phyloP scores from a whole-genome alignment of 2,329 filamentous ascomycete genomes.

The Penicillium paneum region DNA sequence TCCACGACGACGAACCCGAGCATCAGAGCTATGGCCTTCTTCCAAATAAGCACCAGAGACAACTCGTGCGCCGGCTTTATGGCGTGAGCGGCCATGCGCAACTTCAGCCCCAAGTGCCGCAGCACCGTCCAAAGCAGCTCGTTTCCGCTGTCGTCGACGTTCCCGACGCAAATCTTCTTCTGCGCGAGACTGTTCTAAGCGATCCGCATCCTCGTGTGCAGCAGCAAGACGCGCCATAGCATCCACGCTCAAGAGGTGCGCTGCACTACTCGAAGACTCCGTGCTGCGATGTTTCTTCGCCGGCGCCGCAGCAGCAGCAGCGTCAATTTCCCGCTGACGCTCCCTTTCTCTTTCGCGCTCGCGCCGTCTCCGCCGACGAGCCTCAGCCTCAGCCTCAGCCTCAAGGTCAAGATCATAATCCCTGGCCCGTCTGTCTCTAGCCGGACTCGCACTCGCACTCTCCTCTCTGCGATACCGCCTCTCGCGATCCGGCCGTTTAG shows the following conservation, averaged over 20 bases:
- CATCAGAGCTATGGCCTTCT: slow-evolving; percentile 57
- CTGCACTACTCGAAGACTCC: slow-evolving; percentile 44
- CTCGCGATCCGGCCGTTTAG: slow-evolving; percentile 36
- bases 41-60: slow-evolving; percentile 69
- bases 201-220: slow-evolving; percentile 56
- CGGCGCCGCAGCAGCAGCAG: slow-evolving; percentile 11
- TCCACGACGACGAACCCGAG: slow-evolving; percentile 45
- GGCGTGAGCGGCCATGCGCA: slow-evolving; percentile 34
- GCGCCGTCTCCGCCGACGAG: slow-evolving; percentile 26
- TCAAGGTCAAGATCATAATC: slow-evolving; percentile 20
- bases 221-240: slow-evolving; percentile 66
- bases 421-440: slow-evolving; percentile 20
- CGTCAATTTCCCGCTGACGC: slow-evolving; percentile 14
- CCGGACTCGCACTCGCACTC: slow-evolving; percentile 27
- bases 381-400: slow-evolving; percentile 26
- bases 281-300: slow-evolving; percentile 40
- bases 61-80: slow-evolving; percentile 57
- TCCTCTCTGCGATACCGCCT: slow-evolving; percentile 26
- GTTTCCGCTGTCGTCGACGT: slow-evolving; percentile 27
- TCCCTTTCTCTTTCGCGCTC: slow-evolving; percentile 10
- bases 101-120: slow-evolving; percentile 19
- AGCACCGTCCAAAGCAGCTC: slow-evolving; percentile 22
- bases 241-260: slow-evolving; percentile 48
- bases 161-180: slow-evolving; percentile 24
- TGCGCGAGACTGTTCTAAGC: slow-evolving; percentile 44